Conservation (phyloP, 164 flowering plant species). For the Magnolia kwangsiensis region DNA sequence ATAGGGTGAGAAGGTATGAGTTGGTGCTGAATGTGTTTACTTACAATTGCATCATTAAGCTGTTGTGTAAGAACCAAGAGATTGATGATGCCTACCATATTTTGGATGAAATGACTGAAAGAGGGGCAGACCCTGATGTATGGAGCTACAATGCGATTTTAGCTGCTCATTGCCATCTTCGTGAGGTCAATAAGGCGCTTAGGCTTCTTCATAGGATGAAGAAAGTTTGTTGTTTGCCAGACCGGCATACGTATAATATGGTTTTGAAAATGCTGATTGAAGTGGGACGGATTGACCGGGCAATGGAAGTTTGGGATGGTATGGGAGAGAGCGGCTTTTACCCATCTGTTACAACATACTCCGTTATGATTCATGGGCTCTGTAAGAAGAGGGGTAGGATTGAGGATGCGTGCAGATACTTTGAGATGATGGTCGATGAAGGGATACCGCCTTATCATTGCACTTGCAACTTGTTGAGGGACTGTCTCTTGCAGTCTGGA, state of each 20-base stretch:
- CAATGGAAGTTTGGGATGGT: constrained; percentile 57
- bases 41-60: constrained; percentile 64
- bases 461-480: constrained; percentile 68
- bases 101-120: constrained; percentile 66
- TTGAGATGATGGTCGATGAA: constrained; percentile 92
- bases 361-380: constrained; percentile 87
- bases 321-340: constrained; percentile 64
- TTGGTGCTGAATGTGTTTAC: constrained; percentile 67
- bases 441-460: constrained; percentile 78
- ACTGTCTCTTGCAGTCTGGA: constrained; percentile 48
- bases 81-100: constrained; percentile 74
- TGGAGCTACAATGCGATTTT: constrained; percentile 83
- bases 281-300: constrained; percentile 72
- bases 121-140: constrained; percentile 53
- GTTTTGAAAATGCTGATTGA: constrained; percentile 67
- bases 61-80: constrained; percentile 46
- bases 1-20: constrained; percentile 61
- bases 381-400: constrained; percentile 71
- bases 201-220: constrained; percentile 63
- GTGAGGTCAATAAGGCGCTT: constrained; percentile 70
- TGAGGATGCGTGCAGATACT: constrained; percentile 80
- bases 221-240: constrained; percentile 47
- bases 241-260: constrained; percentile 82
- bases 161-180: constrained; percentile 64
- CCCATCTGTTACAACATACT: constrained; percentile 74